Evolutionary conservation across 2,329 filamentous ascomycete species (phyloP), one percentile per base, ranked within the genome.

Genomic region (Talaromyces marneffei): DNA sequence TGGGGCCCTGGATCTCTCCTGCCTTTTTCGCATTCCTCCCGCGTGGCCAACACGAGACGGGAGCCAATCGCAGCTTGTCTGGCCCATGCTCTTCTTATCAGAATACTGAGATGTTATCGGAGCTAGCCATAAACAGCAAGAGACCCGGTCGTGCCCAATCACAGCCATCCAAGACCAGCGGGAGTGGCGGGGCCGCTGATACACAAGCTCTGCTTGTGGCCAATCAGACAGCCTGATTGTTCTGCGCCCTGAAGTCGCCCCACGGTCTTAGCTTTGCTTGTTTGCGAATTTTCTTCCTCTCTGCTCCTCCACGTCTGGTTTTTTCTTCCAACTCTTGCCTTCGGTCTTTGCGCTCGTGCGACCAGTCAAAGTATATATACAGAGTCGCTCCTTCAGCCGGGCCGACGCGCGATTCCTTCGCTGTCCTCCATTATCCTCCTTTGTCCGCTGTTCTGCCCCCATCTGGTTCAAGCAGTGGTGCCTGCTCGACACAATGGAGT

Each of bases 401-500:
- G 25, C 48, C 10, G 48, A 52, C 48, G 27, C 29, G 29, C 48
- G 29, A 23, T 35, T 12, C 18, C 46, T n/a, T 52, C 29, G 29
- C n/a, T 5, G 46, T 52, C 48, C 16, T 50, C 18, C 46, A 12
- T n/a, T 14, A 29, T 23, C 10, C 48, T 20, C n/a, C 29, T 33
- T 52, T 50, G 46, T 25, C 2, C 20, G 5, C 29, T 14, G 52
- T 25, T 6, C 18, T 20, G 18, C 29, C 12, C 52, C 29, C 10
- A 8, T n/a, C 18, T 53, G 20, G 9, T 14, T 10, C 50, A 37
- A 25, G 18, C 20, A 39, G 35, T 55, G 33, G 20, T 9, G 18
- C 23, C 27, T 25, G 18, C 29, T 40, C 14, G 33, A 55, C 29
- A n/a, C 23, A 40, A 59, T 59, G 57, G 57, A 59, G 44, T 59